A percentile compares a stretch with the other conserved stretches of the same genome.
Conservation (phyloP, 139 green algal genomes). For the Chlorella sorokiniana region DNA sequence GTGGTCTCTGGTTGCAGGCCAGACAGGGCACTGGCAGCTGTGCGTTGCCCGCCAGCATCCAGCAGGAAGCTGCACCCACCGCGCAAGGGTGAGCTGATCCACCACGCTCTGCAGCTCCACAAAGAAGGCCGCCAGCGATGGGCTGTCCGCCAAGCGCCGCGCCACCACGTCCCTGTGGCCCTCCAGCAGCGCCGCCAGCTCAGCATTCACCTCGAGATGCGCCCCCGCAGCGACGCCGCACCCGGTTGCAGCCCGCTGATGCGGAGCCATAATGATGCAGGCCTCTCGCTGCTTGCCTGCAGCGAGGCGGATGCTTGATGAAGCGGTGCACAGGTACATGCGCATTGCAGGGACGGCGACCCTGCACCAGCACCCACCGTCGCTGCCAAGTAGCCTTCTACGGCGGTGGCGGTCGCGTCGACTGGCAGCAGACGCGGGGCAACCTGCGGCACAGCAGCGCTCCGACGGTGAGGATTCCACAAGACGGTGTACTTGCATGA, state of each 20-base stretch:
- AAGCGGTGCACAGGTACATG: background rate
- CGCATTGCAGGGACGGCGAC: background rate
- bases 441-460: conserved; percentile 14
- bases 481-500: too few relatives aligned
- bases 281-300: background rate
- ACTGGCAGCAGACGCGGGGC: conserved; percentile 17
- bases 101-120: conserved; percentile 40
- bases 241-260: background rate
- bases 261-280: conserved; percentile 26
- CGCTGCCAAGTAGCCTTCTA: conserved; percentile 22
- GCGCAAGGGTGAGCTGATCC: conserved; percentile 8
- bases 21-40: too few relatives aligned
- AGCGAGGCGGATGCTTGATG: background rate
- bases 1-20: too few relatives aligned
- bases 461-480: too few relatives aligned
- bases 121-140: conserved; percentile 22
- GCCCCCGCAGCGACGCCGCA: background rate
- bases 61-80: background rate
- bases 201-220: conserved; percentile 11
- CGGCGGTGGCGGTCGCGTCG: background rate
- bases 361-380: background rate
- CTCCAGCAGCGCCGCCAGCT: conserved; percentile 12
- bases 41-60: background rate
- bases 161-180: conserved; percentile 1
- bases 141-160: conserved; percentile 24